These are phyloP conservation scores for Neohortaea acidophila DNA, from an alignment of 495 filamentous ascomycete genomes.

Conservation along the genomic window DNA sequence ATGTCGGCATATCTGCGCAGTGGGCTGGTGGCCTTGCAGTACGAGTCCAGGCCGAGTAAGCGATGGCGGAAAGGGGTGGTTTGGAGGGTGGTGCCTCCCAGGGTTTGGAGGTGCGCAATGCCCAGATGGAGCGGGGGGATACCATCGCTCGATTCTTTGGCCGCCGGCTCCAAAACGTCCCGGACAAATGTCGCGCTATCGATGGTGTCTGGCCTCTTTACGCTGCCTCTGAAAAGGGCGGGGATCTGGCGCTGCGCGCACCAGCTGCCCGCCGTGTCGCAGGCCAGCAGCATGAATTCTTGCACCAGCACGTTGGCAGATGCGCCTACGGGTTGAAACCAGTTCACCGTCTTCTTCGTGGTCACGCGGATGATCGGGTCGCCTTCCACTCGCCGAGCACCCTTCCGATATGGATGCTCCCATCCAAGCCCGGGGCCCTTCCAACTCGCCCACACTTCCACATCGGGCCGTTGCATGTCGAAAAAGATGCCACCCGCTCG, in stretches of 20 bases:
- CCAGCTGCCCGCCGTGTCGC: conserved; percentile 58
- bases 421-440: conserved; percentile 14
- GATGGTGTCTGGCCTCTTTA: conserved; percentile 41
- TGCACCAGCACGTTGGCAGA: conserved; percentile 31
- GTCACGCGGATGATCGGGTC: conserved; percentile 38
- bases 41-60: conserved; percentile 55
- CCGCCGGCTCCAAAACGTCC: conserved; percentile 23
- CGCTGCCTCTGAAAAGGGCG: conserved; percentile 55
- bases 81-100: conserved; percentile 39
- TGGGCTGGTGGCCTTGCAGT: conserved; percentile 72
- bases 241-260: conserved; percentile 62
- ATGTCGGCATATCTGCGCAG: conserved; percentile 72
- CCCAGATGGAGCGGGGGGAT: conserved; percentile 16
- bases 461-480: conserved; percentile 3
- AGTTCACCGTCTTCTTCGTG: conserved; percentile 18
- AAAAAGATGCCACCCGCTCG: conserved; percentile 20
- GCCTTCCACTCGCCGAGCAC: conserved; percentile 28
- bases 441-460: conserved; percentile 13
- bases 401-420: conserved; percentile 17
- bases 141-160: conserved; percentile 14
- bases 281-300: conserved; percentile 64
- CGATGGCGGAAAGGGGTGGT: conserved; percentile 33
- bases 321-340: conserved; percentile 21
- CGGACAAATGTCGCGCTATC: conserved; percentile 22
- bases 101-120: conserved; percentile 28